These are phyloP conservation scores for Coelastrella sp. DNA, from an alignment of 139 green algal species.

Conservation along the genomic window DNA sequence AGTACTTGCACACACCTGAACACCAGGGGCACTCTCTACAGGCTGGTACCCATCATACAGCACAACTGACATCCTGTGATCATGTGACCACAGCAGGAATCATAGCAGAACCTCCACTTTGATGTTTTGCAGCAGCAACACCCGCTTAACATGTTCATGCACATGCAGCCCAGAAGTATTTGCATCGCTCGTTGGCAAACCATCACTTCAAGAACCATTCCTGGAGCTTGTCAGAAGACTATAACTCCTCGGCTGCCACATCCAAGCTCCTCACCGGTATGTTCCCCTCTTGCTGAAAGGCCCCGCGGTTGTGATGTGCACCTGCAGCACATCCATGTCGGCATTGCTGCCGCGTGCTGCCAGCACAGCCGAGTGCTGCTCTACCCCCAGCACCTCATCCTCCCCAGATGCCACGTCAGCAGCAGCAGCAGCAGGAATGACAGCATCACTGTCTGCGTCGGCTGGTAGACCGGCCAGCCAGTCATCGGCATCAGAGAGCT, in stretches of 20 bases:
- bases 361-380: conserved; percentile 25
- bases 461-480: conserved; percentile 13
- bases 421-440: background rate
- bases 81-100: background rate
- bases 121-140: no score
- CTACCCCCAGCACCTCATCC: conserved; percentile 2
- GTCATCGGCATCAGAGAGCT: conserved; percentile 22
- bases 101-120: background rate
- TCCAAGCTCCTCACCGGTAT: conserved; percentile 43
- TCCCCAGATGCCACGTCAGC: conserved; percentile 16
- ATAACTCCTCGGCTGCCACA: no score
- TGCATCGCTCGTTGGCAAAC: no score
- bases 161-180: no score
- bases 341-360: conserved; percentile 7
- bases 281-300: conserved; percentile 58
- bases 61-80: conserved; percentile 48
- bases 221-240: no score
- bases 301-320: conserved; percentile 46
- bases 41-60: conserved; percentile 73
- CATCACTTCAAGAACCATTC: no score
- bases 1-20: background rate
- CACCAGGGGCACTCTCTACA: conserved; percentile 51
- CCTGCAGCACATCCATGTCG: conserved; percentile 49
- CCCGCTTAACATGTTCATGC: no score
- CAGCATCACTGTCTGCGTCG: background rate